Evolutionary conservation across 1,284 basidiomycete species (phyloP).

Genomic region (Cryptococcus jaspeensis): DNA sequence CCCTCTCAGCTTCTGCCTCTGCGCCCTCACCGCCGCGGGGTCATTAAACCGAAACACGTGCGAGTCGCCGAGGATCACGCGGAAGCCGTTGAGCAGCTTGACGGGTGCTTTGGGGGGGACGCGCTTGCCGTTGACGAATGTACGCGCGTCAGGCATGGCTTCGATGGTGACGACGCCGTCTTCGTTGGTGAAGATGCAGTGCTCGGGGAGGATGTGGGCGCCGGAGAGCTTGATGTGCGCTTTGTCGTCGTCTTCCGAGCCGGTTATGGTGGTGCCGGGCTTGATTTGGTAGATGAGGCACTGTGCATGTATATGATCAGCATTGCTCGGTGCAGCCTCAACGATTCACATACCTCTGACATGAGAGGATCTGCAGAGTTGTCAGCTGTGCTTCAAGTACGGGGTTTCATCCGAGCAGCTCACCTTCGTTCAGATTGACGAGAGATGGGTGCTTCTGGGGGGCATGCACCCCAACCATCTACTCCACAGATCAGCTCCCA

Average conservation of each 20-base stretch:
- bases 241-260: constrained; percentile 73
- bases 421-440: constrained; percentile 92
- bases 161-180: constrained; percentile 83
- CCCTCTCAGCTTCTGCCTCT: constrained; percentile 62
- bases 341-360: constrained; percentile 46
- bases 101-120: constrained; percentile 63
- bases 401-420: constrained; percentile 19
- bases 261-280: constrained; percentile 78
- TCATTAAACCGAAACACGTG: constrained; percentile 96
- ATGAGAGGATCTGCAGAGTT: constrained; percentile 48
- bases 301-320: constrained; percentile 19
- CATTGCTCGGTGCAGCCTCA: background rate
- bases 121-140: constrained; percentile 83
- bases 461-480: constrained; percentile 71
- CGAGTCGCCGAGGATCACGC: constrained; percentile 94
- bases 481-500: background rate
- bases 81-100: constrained; percentile 71
- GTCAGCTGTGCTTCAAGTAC: constrained; percentile 1
- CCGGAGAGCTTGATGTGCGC: constrained; percentile 93
- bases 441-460: constrained; percentile 98
- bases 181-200: constrained; percentile 84
- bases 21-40: constrained; percentile 88
- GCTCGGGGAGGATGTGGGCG: constrained; percentile 84
- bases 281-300: constrained; percentile 95
- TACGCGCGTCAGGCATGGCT: constrained; percentile 74